phyloP scores from a whole-genome alignment of 805 yeast genomes.

The Candida easanensis region DNA sequence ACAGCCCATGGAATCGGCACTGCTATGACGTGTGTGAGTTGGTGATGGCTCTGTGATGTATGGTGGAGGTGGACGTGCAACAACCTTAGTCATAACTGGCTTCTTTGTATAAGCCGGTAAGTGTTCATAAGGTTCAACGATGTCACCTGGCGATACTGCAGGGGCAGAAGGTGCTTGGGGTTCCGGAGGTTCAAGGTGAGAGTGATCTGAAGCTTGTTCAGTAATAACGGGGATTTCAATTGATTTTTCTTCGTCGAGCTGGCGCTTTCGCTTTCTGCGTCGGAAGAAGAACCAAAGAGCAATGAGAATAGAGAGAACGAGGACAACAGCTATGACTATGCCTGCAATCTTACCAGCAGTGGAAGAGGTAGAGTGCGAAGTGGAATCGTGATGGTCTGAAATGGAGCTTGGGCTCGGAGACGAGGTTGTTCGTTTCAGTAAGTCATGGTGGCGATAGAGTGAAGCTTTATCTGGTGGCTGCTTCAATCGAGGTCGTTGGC shows the following conservation, averaged over 20 bases:
- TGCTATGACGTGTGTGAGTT: neutral
- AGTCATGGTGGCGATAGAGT: too few species aligned
- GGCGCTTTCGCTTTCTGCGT: neutral
- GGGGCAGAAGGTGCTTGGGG: neutral
- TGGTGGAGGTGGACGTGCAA: slow-evolving; percentile 6
- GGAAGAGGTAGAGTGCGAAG: too few species aligned
- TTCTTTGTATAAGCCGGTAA: slow-evolving; percentile 10
- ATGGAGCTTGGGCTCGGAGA: too few species aligned
- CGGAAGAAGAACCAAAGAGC: neutral
- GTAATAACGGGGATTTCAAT: neutral
- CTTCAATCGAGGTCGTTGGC: too few species aligned
- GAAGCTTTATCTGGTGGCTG: too few species aligned
- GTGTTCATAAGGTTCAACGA: neutral
- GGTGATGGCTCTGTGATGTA: neutral
- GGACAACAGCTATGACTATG: slow-evolving; percentile 2
- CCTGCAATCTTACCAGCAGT: slow-evolving; percentile 3
- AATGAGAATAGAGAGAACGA: neutral
- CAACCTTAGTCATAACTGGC: slow-evolving; percentile 6
- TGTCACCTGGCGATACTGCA: neutral
- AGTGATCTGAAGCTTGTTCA: neutral
- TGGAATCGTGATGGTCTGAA: too few species aligned
- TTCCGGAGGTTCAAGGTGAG: neutral
- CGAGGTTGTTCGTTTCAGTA: too few species aligned
- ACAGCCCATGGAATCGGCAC: neutral
- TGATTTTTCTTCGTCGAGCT: neutral